Base-by-base conservation (phyloP, 106 monocot species). In the Triglochin maritima region DNA sequence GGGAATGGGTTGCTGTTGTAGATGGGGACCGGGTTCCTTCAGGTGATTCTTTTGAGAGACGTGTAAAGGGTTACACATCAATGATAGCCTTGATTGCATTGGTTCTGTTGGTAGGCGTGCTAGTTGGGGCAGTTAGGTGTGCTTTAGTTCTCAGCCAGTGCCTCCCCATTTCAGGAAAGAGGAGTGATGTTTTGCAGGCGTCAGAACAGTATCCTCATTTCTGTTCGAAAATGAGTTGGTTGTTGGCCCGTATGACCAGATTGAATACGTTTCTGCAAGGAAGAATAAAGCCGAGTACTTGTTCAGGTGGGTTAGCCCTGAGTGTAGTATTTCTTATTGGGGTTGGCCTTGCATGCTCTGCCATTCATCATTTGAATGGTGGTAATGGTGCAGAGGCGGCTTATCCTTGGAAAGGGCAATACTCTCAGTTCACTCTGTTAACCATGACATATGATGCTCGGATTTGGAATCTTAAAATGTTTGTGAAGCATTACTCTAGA, bases 21-120 rank as follows among this genome's bases (percentile, higher is more conserved):
- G 89, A 94, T 76, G 94, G 94, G 42, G 94, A 94, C 66, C 72
- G 89, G 67, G 85, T 85, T 66, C 87, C 79, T 46, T 94, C 89
- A 9, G 94, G 94, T 50, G 94, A 94, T 12, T 61, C 74, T 8
- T 52, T 77, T 51, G 62, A 48, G 47, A 76, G 89, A 74, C 71
- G 83, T 56, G 44, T 76, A 46, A 60, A 77, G 44, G 94, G 87
- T 4, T 94, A 81, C 69, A 41, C 67, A 56, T 58, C 83, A 17
- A 77, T 80, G 69, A 74, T 53, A 29, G 77, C 64, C 46, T 76
- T 69, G 0, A 44, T 74, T 49, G 42, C 68, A 15, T 58, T 89
- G 41, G 68, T 83, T 56, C 15, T 90, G 56, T 46, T 90, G 5
- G 72, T 69, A 2, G 89, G 87, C 13, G 48, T 76, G n/a, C 13